Conservation (phyloP, 1,139 yeast species). For the Pichia sp. region DNA sequence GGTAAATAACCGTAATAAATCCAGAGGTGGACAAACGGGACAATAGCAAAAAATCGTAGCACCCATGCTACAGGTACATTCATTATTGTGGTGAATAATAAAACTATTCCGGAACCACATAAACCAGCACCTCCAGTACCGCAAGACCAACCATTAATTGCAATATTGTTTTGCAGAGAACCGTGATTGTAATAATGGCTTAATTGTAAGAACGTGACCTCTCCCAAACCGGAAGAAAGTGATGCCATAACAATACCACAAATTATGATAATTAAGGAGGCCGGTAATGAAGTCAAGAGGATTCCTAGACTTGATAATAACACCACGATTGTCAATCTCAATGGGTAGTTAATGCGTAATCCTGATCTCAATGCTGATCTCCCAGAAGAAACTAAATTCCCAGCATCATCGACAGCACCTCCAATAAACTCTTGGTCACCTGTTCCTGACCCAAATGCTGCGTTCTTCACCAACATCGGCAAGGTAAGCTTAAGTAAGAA, state of each 20-base stretch:
- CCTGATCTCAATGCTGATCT: background rate
- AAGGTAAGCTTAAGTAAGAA: slow-evolving; percentile 62
- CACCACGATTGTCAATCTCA: slow-evolving; percentile 49
- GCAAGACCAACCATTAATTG: slow-evolving; percentile 81
- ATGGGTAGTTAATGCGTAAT: slow-evolving; percentile 40
- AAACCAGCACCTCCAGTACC: slow-evolving; percentile 97
- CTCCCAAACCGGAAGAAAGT: slow-evolving; percentile 83
- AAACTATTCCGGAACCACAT: slow-evolving; percentile 58
- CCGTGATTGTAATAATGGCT: slow-evolving; percentile 54
- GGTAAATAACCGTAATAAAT: slow-evolving; percentile 32
- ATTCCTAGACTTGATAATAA: slow-evolving; percentile 64
- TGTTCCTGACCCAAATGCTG: background rate
- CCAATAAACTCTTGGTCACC: no score
- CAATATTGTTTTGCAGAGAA: slow-evolving; percentile 11
- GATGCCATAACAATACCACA: slow-evolving; percentile 80
- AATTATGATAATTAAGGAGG: slow-evolving; percentile 31
- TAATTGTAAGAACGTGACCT: slow-evolving; percentile 75
- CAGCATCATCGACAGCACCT: background rate
- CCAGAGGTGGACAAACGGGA: slow-evolving; percentile 38
- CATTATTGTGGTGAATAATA: slow-evolving; percentile 48
- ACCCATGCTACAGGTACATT: slow-evolving; percentile 36
- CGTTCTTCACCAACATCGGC: slow-evolving; percentile 66
- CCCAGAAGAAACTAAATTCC: background rate
- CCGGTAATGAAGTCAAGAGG: slow-evolving; percentile 50
- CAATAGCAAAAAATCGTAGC: slow-evolving; percentile 37